Percentiles rank a stretch among this genome's conserved stretches.
Conservation (phyloP, 306 rosid genomes). For the Prunus davidiana region DNA sequence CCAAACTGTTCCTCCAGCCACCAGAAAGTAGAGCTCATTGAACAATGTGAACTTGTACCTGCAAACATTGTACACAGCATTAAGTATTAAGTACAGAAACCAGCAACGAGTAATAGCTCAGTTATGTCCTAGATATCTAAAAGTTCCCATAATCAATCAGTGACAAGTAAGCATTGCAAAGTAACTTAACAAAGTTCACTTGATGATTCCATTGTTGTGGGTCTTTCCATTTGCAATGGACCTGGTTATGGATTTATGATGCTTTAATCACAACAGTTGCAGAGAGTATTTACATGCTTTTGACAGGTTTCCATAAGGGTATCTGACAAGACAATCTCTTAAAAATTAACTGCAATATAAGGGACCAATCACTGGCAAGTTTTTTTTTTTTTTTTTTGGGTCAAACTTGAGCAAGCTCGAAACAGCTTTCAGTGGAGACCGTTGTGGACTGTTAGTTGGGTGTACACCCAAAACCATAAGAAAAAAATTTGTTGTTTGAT, state of each 20-base stretch:
- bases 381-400: too few species aligned
- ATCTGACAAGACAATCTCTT: too few species aligned
- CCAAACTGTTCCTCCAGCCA: constrained; percentile 99
- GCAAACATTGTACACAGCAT: constrained; percentile 29
- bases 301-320: too few species aligned
- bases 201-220: not conserved
- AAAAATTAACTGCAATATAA: too few species aligned
- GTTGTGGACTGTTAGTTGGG: not conserved
- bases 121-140: not conserved
- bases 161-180: not conserved
- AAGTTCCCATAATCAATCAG: not conserved
- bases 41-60: constrained; percentile 96
- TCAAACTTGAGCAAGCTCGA: not conserved
- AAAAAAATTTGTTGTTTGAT: not conserved
- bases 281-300: not conserved
- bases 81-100: not conserved
- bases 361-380: not conserved
- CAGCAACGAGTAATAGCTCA: not conserved
- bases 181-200: not conserved
- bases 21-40: constrained; percentile 96
- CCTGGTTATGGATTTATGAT: not conserved
- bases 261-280: not conserved
- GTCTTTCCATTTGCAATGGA: not conserved
- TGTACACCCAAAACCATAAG: not conserved
- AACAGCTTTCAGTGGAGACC: not conserved